phyloP scores from a whole-genome alignment of 371 early-diverging fungal species.

The Mucor sp. region DNA sequence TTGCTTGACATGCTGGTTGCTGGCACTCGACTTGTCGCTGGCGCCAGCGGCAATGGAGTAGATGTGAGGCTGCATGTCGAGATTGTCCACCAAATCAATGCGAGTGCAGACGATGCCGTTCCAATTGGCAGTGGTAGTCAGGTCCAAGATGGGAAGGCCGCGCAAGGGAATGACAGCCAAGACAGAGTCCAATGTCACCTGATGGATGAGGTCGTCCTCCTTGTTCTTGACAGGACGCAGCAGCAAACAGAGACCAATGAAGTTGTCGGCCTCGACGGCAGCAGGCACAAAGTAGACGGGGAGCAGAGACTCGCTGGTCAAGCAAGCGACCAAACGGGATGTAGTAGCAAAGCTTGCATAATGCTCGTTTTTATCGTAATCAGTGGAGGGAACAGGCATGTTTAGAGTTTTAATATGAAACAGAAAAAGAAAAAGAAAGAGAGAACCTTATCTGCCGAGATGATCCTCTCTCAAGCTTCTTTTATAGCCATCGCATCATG shows the following conservation, averaged over 20 bases:
- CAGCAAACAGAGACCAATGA: conserved; percentile 29
- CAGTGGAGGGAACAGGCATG: conserved; percentile 27
- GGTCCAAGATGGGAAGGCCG: conserved; percentile 38
- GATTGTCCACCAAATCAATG: conserved; percentile 41
- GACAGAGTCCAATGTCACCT: conserved; percentile 23
- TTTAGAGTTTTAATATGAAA: not conserved
- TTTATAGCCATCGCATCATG: not conserved
- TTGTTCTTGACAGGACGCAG: conserved; percentile 17
- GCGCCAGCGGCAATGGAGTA: conserved; percentile 15
- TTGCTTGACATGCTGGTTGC: conserved; percentile 3
- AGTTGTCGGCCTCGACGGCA: not conserved
- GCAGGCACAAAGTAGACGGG: conserved; percentile 42
- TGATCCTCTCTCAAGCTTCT: not conserved
- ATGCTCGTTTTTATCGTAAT: conserved; percentile 32
- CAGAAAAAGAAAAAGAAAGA: not conserved
- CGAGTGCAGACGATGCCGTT: conserved; percentile 36
- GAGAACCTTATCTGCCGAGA: not conserved
- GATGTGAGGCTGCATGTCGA: conserved; percentile 51
- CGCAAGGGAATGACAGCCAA: conserved; percentile 45
- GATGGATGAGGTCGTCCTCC: conserved; percentile 7
- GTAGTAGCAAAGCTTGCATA: conserved; percentile 58
- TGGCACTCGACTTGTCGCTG: not conserved
- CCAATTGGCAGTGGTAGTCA: not conserved
- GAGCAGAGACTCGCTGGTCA: conserved; percentile 62
- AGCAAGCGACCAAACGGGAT: conserved; percentile 62